phyloP scores from a whole-genome alignment of 2,329 filamentous ascomycete genomes.

The Nakataea oryzae region DNA sequence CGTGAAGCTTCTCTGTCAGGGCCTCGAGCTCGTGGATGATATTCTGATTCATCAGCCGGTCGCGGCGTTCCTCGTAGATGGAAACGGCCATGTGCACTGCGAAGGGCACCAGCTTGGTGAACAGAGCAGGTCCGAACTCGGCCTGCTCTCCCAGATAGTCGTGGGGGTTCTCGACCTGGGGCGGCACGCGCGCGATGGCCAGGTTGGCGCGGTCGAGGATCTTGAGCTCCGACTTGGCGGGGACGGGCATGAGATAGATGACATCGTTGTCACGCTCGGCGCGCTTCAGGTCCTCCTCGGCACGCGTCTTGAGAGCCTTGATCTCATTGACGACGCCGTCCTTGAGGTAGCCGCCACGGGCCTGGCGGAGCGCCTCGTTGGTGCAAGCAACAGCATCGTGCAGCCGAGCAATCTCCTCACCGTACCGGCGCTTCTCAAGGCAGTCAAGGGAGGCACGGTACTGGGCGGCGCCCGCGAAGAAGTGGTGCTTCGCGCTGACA shows the following conservation, averaged over 20 bases:
- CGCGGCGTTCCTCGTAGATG: constrained; percentile 86
- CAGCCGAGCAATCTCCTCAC: constrained; percentile 84
- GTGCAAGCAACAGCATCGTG: constrained; percentile 74
- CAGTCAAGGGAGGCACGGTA: constrained; percentile 86
- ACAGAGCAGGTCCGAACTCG: constrained; percentile 75
- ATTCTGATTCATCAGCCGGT: constrained; percentile 80
- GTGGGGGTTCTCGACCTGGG: constrained; percentile 71
- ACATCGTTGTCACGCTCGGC: constrained; percentile 95
- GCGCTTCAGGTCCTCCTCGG: constrained; percentile 79
- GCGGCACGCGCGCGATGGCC: constrained; percentile 69
- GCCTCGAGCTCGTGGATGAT: constrained; percentile 78
- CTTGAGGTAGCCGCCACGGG: constrained; percentile 54
- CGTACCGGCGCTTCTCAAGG: constrained; percentile 86
- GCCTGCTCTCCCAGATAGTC: constrained; percentile 70
- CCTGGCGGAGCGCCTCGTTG: constrained; percentile 77
- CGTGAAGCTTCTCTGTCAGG: constrained; percentile 70
- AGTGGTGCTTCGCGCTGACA: constrained; percentile 92
- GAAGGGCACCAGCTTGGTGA: constrained; percentile 87
- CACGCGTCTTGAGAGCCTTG: constrained; percentile 68
- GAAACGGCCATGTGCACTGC: constrained; percentile 91
- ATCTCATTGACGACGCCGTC: constrained; percentile 75
- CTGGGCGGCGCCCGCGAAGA: constrained; percentile 92
- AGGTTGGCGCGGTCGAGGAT: constrained; percentile 80
- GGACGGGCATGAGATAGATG: constrained; percentile 80
- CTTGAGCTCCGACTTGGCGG: constrained; percentile 79